Evolutionary conservation across 768 basidiomycete genomes (phyloP).

Genomic region (Auricularia sp.): DNA sequence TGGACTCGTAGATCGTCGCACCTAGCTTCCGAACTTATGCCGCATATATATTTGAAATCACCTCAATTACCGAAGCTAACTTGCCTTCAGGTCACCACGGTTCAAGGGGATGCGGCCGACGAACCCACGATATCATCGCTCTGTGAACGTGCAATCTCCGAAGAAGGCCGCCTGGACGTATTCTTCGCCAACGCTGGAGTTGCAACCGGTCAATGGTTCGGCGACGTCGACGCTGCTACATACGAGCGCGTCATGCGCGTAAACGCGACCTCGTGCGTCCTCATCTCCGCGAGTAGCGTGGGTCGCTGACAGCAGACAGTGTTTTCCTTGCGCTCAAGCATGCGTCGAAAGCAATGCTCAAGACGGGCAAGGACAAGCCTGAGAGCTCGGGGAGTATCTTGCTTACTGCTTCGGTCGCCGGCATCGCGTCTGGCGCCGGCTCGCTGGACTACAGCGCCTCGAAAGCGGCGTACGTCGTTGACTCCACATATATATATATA

Average conservation of each 20-base stretch:
- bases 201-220: slow-evolving; percentile 33
- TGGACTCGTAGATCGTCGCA: too few relatives aligned
- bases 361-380: slow-evolving; percentile 55
- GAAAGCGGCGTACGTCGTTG: slow-evolving; percentile 70
- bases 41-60: too few relatives aligned
- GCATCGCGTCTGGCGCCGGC: slow-evolving; percentile 73
- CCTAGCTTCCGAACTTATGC: too few relatives aligned
- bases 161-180: slow-evolving; percentile 81
- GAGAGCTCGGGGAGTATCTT: slow-evolving; percentile 78
- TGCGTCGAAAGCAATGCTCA: slow-evolving; percentile 72
- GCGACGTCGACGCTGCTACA: slow-evolving; percentile 45
- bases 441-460: slow-evolving; percentile 81
- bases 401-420: slow-evolving; percentile 69
- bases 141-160: slow-evolving; percentile 61
- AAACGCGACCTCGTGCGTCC: slow-evolving; percentile 52
- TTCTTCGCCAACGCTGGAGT: slow-evolving; percentile 92
- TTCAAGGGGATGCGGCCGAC: slow-evolving; percentile 78
- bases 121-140: slow-evolving; percentile 54
- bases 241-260: slow-evolving; percentile 73
- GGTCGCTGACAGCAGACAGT: slow-evolving; percentile 27
- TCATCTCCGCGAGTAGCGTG: neutral
- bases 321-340: slow-evolving; percentile 86
- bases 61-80: too few relatives aligned
- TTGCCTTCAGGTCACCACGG: slow-evolving; percentile 50
- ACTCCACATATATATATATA: neutral